These are phyloP conservation scores for Berkeleyomyces basicola DNA, from an alignment of 2,329 filamentous ascomycete species.

Conservation along the genomic window DNA sequence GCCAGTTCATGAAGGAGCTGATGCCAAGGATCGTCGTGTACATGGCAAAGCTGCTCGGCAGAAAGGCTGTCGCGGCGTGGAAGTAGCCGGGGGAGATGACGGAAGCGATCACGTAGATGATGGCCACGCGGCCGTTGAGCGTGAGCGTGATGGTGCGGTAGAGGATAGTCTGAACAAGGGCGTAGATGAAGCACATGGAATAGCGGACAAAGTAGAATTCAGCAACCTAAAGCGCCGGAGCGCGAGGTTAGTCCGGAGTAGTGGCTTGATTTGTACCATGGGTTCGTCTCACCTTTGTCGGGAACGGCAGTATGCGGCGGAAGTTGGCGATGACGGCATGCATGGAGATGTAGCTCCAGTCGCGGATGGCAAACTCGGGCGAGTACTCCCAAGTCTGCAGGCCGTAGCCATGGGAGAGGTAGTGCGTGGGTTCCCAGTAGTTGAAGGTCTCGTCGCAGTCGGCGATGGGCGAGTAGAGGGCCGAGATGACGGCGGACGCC, in stretches of 20 bases:
- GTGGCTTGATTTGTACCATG: not conserved
- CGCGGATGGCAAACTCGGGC: conserved; percentile 82
- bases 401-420: conserved; percentile 80
- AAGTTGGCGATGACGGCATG: conserved; percentile 59
- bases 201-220: conserved; percentile 84
- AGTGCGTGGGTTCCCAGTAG: conserved; percentile 96
- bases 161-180: conserved; percentile 65
- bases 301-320: conserved; percentile 43
- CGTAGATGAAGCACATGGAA: conserved; percentile 57
- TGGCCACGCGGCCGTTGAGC: conserved; percentile 66
- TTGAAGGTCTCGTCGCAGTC: conserved; percentile 99
- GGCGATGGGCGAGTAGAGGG: conserved; percentile 75
- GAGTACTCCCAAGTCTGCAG: conserved; percentile 99
- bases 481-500: conserved; percentile 55
- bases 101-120: conserved; percentile 66
- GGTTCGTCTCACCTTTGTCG: conserved; percentile 34
- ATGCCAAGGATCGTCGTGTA: conserved; percentile 77
- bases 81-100: conserved; percentile 82
- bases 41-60: conserved; percentile 96
- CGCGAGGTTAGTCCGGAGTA: too few species aligned
- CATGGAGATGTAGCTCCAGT: conserved; percentile 76
- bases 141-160: conserved; percentile 62
- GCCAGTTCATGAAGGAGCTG: conserved; percentile 81
- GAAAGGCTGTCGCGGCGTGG: conserved; percentile 69
- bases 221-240: conserved; percentile 26